Evolutionary conservation across 1,284 basidiomycete species (phyloP).

Genomic region (Ceratobasidium sp.): DNA sequence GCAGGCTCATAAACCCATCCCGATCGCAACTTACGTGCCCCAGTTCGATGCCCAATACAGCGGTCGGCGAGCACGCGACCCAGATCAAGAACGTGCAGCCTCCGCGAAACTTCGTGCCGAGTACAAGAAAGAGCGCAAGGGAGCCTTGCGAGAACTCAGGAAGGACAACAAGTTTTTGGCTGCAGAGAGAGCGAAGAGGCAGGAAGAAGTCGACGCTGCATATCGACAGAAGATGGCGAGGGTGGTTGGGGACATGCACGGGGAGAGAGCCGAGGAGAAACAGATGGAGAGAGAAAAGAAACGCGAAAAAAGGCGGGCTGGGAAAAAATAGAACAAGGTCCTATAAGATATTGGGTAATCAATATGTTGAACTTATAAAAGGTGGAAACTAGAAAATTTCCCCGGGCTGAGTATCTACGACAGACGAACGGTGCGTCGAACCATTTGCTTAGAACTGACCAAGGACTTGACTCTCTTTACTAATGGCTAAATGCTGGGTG

Average conservation of each 20-base stretch:
- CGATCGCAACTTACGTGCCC: conserved; percentile 93
- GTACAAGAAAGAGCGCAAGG: conserved; percentile 97
- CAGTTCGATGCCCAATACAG: conserved; percentile 92
- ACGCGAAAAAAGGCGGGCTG: conserved; percentile 81
- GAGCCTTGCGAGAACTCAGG: conserved; percentile 95
- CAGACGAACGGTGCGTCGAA: no score
- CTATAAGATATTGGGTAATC: not conserved
- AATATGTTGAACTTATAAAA: no score
- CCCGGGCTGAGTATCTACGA: no score
- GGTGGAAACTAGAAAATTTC: no score
- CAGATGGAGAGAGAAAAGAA: conserved; percentile 86
- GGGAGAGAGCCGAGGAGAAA: conserved; percentile 96
- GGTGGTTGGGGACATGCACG: conserved; percentile 85
- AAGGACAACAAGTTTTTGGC: conserved; percentile 97
- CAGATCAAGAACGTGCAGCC: conserved; percentile 92
- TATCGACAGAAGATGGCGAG: conserved; percentile 88
- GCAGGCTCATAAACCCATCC: conserved; percentile 96
- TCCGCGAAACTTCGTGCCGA: conserved; percentile 88
- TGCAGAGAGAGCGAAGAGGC: conserved; percentile 85
- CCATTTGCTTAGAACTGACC: no score
- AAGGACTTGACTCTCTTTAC: no score
- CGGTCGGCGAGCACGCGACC: conserved; percentile 88
- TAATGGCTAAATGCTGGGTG: no score
- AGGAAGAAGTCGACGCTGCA: conserved; percentile 83
- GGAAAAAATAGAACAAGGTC: conserved; percentile 53